Evolutionary conservation across 129 eudicot genomes (phyloP), one percentile per base, ranked within the genome.

Genomic region (Centaurea solstitialis): DNA sequence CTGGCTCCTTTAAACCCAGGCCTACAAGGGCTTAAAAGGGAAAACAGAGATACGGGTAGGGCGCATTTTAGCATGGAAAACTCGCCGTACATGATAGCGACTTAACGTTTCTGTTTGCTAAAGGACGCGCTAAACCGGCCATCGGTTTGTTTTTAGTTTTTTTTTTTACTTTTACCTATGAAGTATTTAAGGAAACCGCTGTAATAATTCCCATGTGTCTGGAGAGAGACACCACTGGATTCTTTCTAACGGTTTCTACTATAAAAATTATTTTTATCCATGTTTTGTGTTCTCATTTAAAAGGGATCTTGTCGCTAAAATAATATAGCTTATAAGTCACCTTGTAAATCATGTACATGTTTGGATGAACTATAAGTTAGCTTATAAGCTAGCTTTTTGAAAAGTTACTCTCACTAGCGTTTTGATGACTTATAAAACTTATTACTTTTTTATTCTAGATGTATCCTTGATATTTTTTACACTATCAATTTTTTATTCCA

Each of bases 41-140:
- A 70, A 70, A 71, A 43, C 47, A 71, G 68, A 9, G 75, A 21
- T 18, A 70, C 75, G 21, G 75, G 74, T 26, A 0, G 72, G 72
- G 96, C 82, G 87, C 50, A 88, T n/a, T 37, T 84, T 93, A 90
- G 89, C 67, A 13, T 22, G 4, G 70, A 59, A 50, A 2, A 26
- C 30, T 26, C 30, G 61, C 15, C 18, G 81, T 67, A 74, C 67
- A 53, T 39, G 87, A 41, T 73, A 71, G 76, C 17, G 62, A 6
- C 33, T 47, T 28, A 17, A 50, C 30, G 39, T 17, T 24, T 73
- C 76, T 11, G 5, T 12, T 26, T 22, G 81, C 85, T 89, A 89
- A 53, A 77, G 12, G 79, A 43, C 80, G 87, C 91, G 87, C 91
- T 18, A 85, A 59, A 84, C 38, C 67, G 76, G 74, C n/a, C 67